Conservation (phyloP, 495 filamentous ascomycete species). For the Aspergillus saccharolyticus region DNA sequence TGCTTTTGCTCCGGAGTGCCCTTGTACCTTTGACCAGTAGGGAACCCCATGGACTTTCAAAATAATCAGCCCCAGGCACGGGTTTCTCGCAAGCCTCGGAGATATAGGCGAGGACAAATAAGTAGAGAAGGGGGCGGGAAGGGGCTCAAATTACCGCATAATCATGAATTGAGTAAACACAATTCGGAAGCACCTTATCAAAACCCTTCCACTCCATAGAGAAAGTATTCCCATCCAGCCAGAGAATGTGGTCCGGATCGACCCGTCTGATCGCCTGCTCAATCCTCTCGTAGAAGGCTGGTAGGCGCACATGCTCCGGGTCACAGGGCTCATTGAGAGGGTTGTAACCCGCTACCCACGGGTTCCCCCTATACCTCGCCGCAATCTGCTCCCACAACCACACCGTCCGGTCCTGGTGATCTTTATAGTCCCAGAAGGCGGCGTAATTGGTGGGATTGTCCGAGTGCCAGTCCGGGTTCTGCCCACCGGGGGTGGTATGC, state of each 20-base stretch:
- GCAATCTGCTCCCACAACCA: slow-evolving; percentile 59
- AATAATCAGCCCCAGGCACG: too few relatives aligned
- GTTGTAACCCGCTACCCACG: slow-evolving; percentile 60
- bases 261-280: slow-evolving; percentile 55
- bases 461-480: slow-evolving; percentile 63
- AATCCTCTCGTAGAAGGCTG: slow-evolving; percentile 51
- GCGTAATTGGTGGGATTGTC: slow-evolving; percentile 52
- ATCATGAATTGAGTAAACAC: slow-evolving; percentile 59
- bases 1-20: slow-evolving; percentile 49
- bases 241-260: slow-evolving; percentile 59
- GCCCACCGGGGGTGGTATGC: slow-evolving; percentile 59
- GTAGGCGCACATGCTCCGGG: slow-evolving; percentile 49
- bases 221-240: slow-evolving; percentile 62
- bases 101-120: too few relatives aligned
- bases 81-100: too few relatives aligned
- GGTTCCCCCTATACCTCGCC: slow-evolving; percentile 50
- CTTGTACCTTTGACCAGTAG: slow-evolving; percentile 45
- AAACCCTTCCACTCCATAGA: slow-evolving; percentile 51
- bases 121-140: too few relatives aligned
- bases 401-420: slow-evolving; percentile 55
- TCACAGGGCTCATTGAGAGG: slow-evolving; percentile 63
- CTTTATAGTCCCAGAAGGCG: slow-evolving; percentile 60
- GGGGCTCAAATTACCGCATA: slow-evolving; percentile 42
- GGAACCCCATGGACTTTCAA: slow-evolving; percentile 55
- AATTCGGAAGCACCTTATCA: slow-evolving; percentile 45